phyloP scores from a whole-genome alignment of 495 filamentous ascomycete species.

The Rhypophila decipiens region DNA sequence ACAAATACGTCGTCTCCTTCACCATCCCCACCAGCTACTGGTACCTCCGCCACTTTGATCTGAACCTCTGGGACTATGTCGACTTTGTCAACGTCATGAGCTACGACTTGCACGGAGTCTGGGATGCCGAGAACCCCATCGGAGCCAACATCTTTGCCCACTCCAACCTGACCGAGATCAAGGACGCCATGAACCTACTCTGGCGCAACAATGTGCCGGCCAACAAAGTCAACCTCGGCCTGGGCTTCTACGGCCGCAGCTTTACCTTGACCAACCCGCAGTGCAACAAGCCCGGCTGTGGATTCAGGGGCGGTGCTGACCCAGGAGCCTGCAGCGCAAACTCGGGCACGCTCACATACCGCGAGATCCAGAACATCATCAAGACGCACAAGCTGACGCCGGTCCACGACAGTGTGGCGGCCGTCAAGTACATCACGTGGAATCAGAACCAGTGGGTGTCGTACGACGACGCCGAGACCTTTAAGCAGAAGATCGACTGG shows the following conservation, averaged over 20 bases:
- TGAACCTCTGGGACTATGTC: constrained; percentile 20
- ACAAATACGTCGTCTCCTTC: background rate
- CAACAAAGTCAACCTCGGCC: constrained; percentile 36
- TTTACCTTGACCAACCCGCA: constrained; percentile 19
- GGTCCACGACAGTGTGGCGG: constrained; percentile 19
- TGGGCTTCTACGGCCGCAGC: constrained; percentile 49
- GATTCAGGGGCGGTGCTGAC: constrained; percentile 19
- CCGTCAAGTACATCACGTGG: constrained; percentile 35
- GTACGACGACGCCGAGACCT: constrained; percentile 37
- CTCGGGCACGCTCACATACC: constrained; percentile 29
- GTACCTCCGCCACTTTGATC: too few species aligned
- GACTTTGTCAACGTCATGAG: constrained; percentile 55
- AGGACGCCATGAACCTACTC: constrained; percentile 38
- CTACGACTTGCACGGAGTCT: constrained; percentile 38
- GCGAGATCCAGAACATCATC: constrained; percentile 34
- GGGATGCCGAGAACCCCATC: constrained; percentile 23
- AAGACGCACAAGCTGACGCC: constrained; percentile 8
- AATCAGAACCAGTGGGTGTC: constrained; percentile 41
- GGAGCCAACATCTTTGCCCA: constrained; percentile 35
- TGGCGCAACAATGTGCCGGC: constrained; percentile 45
- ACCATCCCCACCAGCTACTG: constrained; percentile 23
- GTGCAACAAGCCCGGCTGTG: constrained; percentile 23
- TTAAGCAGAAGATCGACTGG: constrained; percentile 34
- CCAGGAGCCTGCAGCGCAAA: constrained; percentile 27
- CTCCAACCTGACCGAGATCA: constrained; percentile 54